These are phyloP conservation scores for Coprinellus micaceus DNA, from an alignment of 768 basidiomycete species.

Conservation along the genomic window DNA sequence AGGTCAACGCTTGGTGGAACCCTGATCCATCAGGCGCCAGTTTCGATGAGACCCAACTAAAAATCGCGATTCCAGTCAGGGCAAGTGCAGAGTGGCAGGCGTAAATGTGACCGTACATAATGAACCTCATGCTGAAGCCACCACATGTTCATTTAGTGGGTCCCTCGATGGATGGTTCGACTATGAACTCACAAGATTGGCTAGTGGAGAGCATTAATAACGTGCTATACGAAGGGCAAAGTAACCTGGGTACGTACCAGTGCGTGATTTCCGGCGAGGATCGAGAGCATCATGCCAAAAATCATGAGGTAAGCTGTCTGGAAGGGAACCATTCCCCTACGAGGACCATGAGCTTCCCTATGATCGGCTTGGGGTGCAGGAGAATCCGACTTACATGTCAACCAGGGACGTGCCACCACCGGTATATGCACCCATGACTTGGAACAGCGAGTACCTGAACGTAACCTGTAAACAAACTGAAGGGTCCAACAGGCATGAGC, in stretches of 20 bases:
- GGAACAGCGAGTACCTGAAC: slow-evolving; percentile 41
- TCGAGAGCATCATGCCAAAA: slow-evolving; percentile 53
- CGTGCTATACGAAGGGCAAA: background rate
- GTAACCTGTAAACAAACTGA: background rate
- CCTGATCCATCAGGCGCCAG: slow-evolving; percentile 43
- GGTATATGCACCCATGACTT: slow-evolving; percentile 50
- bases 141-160: too few relatives aligned
- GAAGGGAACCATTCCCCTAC: slow-evolving; percentile 67
- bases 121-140: slow-evolving; percentile 57
- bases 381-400: slow-evolving; percentile 42
- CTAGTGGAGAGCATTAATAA: slow-evolving; percentile 24
- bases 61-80: background rate
- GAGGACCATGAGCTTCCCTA: background rate
- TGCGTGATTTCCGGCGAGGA: slow-evolving; percentile 76
- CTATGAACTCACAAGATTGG: slow-evolving; percentile 60
- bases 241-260: slow-evolving; percentile 41
- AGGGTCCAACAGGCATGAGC: background rate
- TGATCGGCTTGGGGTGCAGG: background rate
- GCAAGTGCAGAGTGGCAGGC: too few relatives aligned
- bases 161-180: too few relatives aligned
- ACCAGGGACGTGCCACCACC: slow-evolving; percentile 69
- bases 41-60: slow-evolving; percentile 61
- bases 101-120: slow-evolving; percentile 44
- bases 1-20: slow-evolving; percentile 53
- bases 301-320: slow-evolving; percentile 64